These are phyloP conservation scores for Bipolaris sorokiniana DNA, from an alignment of 2,329 filamentous ascomycete genomes.

Conservation along the genomic window DNA sequence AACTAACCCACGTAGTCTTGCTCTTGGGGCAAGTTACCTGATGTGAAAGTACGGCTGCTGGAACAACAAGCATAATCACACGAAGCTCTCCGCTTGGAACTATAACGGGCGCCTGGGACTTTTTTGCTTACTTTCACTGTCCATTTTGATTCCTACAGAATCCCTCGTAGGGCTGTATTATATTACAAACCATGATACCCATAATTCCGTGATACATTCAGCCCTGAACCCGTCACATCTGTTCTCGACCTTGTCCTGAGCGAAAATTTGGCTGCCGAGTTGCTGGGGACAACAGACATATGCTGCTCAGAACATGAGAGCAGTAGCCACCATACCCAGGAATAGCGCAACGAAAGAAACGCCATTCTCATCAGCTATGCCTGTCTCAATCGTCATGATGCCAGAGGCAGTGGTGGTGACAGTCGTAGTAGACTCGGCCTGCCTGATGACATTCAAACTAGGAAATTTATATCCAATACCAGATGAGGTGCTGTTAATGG, in stretches of 20 bases:
- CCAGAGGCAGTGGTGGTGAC: background rate
- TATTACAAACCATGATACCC: background rate
- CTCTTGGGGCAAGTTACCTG: background rate
- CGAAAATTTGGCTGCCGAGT: background rate
- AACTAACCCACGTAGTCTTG: background rate
- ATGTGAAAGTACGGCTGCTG: too few species aligned
- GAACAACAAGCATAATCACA: background rate
- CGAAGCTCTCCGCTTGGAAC: background rate
- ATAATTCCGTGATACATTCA: background rate
- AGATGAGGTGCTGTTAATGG: slow-evolving; percentile 2
- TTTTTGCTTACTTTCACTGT: background rate
- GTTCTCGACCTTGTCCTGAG: background rate
- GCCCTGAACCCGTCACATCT: background rate
- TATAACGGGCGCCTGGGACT: background rate
- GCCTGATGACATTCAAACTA: slow-evolving; percentile 15
- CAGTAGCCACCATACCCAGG: slow-evolving; percentile 12
- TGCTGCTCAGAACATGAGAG: slow-evolving; percentile 8
- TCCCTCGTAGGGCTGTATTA: background rate
- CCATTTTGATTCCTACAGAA: background rate
- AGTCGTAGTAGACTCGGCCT: slow-evolving; percentile 1
- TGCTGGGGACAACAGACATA: background rate
- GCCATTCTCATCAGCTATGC: slow-evolving; percentile 7
- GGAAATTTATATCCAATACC: slow-evolving; percentile 11
- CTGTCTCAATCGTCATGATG: slow-evolving; percentile 2
- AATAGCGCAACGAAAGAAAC: slow-evolving; percentile 12